Conservation (phyloP, 139 green algal genomes). For the Chlamydomonas incerta region DNA sequence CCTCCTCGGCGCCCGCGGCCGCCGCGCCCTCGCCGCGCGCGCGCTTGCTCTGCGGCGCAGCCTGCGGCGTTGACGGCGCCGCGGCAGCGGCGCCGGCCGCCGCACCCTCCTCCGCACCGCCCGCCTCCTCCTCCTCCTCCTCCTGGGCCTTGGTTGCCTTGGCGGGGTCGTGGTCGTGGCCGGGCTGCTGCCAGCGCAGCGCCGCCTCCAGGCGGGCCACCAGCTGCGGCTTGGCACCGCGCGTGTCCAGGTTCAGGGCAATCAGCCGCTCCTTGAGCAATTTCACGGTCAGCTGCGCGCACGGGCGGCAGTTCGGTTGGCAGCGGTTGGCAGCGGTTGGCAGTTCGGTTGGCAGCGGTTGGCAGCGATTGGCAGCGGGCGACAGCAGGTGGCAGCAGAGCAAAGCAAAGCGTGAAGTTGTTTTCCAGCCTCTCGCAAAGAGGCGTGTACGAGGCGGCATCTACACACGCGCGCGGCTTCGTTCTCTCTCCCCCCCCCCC, state of each 20-base stretch:
- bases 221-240: slow-evolving; percentile 55
- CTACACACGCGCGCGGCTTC: too few species aligned
- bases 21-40: not conserved
- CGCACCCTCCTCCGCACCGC: too few species aligned
- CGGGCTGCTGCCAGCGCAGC: not conserved
- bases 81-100: not conserved
- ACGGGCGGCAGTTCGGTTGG: too few species aligned
- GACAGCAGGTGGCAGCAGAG: too few species aligned
- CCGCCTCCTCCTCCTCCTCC: slow-evolving; percentile 1
- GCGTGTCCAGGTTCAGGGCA: slow-evolving; percentile 32
- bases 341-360: too few species aligned
- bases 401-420: too few species aligned
- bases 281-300: slow-evolving; percentile 60
- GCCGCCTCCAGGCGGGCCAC: slow-evolving; percentile 49
- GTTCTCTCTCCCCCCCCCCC: too few species aligned
- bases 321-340: too few species aligned
- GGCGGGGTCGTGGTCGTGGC: not conserved
- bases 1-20: not conserved
- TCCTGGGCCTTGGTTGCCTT: not conserved
- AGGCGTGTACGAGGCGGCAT: too few species aligned
- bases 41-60: not conserved
- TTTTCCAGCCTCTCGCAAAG: too few species aligned
- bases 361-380: too few species aligned
- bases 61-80: not conserved
- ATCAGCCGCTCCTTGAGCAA: slow-evolving; percentile 56